Evolutionary conservation across 352 stramenopile genomes (phyloP).

Genomic region (Pythium plurisporium): DNA sequence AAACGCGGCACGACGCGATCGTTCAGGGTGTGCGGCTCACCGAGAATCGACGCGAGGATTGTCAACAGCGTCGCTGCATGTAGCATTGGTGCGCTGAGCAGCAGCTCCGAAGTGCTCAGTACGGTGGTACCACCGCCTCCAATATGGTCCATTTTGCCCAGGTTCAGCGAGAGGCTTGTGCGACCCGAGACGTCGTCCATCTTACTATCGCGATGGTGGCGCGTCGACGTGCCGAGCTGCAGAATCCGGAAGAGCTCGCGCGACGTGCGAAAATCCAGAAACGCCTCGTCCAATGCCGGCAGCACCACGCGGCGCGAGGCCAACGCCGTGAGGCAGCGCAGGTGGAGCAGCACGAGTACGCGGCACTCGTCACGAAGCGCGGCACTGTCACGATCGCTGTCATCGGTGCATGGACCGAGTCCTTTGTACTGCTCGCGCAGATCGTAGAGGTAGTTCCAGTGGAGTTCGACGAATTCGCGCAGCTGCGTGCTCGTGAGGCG

Average conservation of each 20-base stretch:
- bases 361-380: conserved; percentile 1
- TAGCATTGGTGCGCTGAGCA: conserved; percentile 14
- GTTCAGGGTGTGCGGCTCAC: conserved; percentile 10
- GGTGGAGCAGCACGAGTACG: conserved; percentile 12
- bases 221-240: background rate
- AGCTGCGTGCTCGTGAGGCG: background rate
- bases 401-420: background rate
- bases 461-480: conserved; percentile 8
- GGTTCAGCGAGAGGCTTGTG: conserved; percentile 11
- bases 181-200: background rate
- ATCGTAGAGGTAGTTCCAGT: conserved; percentile 14
- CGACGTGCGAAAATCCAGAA: conserved; percentile 8
- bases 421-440: conserved; percentile 1
- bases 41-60: conserved; percentile 31
- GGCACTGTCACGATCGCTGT: background rate
- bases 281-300: conserved; percentile 10
- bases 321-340: conserved; percentile 17
- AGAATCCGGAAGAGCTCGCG: conserved; percentile 6
- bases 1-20: conserved; percentile 15
- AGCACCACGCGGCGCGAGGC: conserved; percentile 4
- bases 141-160: background rate
- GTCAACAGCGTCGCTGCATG: conserved; percentile 15
- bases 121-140: background rate
- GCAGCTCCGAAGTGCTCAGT: conserved; percentile 9
- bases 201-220: too few species aligned